A percentile compares a stretch with the other conserved stretches of the same genome.
Conservation (phyloP, 352 stramenopile species). For the Paralagenidium karlingii region DNA sequence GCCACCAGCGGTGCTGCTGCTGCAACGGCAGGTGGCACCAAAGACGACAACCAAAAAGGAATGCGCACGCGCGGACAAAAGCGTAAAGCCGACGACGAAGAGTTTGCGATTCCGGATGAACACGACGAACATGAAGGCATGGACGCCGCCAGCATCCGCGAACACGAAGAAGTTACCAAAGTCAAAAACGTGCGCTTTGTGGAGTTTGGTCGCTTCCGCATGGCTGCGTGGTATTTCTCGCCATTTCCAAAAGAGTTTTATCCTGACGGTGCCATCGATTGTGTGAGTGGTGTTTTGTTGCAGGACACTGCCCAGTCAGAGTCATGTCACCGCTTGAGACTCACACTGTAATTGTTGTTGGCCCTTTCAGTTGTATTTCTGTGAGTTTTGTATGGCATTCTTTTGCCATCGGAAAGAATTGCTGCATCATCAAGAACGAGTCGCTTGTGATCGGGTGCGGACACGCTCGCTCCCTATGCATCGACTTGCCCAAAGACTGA, state of each 20-base stretch:
- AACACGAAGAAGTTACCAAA: constrained; percentile 98
- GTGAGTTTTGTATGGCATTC: constrained; percentile 84
- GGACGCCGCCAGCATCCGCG: constrained; percentile 92
- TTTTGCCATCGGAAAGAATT: constrained; percentile 71
- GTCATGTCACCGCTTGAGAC: background rate
- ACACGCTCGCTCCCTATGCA: background rate
- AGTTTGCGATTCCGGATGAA: constrained; percentile 74
- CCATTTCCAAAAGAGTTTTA: constrained; percentile 95
- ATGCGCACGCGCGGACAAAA: constrained; percentile 57
- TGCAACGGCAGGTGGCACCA: background rate
- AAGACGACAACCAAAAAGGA: constrained; percentile 11
- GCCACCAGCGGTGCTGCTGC: background rate
- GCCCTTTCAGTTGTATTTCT: constrained; percentile 72
- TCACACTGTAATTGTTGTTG: background rate
- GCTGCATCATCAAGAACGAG: constrained; percentile 44
- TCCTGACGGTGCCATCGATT: constrained; percentile 70
- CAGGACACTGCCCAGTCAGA: too few species aligned
- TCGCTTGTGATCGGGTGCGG: constrained; percentile 46
- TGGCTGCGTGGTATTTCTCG: constrained; percentile 97
- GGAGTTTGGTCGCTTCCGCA: constrained; percentile 88
- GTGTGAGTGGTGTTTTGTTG: constrained; percentile 50
- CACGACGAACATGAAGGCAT: constrained; percentile 98
- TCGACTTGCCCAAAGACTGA: background rate
- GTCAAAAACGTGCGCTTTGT: constrained; percentile 95
- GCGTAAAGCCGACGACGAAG: constrained; percentile 39